phyloP scores from a whole-genome alignment of 345 rosid species.

The Laguncularia racemosa region DNA sequence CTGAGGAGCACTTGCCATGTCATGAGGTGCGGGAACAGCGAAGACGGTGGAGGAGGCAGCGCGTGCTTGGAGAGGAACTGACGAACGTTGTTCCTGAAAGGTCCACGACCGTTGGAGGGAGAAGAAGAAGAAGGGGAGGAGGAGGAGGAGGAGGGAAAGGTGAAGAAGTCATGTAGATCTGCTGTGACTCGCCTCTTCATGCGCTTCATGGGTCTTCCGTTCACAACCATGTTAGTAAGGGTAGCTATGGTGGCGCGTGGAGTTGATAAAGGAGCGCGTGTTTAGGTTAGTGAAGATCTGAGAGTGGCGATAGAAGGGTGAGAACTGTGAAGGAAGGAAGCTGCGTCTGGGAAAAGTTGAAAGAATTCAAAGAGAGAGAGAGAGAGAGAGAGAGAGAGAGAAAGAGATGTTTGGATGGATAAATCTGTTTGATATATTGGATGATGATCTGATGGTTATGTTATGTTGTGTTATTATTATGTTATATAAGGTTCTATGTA shows the following conservation, averaged over 20 bases:
- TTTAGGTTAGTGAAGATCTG: neutral
- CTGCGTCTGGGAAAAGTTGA: no score
- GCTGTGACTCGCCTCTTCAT: conserved; percentile 68
- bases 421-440: no score
- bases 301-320: neutral
- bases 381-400: no score
- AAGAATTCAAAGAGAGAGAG: no score
- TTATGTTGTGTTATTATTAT: no score
- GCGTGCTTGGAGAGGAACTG: conserved; percentile 42
- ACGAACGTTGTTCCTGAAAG: conserved; percentile 40
- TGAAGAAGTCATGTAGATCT: conserved; percentile 47
- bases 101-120: conserved; percentile 6
- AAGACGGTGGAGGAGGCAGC: conserved; percentile 35
- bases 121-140: neutral
- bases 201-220: conserved; percentile 51
- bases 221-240: conserved; percentile 35
- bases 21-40: conserved; percentile 46
- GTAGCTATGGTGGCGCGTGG: neutral
- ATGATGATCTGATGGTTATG: no score
- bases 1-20: conserved; percentile 52
- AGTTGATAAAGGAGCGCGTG: conserved; percentile 11
- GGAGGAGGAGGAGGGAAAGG: conserved; percentile 31
- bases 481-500: no score
- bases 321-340: no score
- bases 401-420: no score